phyloP scores from a whole-genome alignment of 805 yeast genomes.

The Metschnikowia cubensis region DNA sequence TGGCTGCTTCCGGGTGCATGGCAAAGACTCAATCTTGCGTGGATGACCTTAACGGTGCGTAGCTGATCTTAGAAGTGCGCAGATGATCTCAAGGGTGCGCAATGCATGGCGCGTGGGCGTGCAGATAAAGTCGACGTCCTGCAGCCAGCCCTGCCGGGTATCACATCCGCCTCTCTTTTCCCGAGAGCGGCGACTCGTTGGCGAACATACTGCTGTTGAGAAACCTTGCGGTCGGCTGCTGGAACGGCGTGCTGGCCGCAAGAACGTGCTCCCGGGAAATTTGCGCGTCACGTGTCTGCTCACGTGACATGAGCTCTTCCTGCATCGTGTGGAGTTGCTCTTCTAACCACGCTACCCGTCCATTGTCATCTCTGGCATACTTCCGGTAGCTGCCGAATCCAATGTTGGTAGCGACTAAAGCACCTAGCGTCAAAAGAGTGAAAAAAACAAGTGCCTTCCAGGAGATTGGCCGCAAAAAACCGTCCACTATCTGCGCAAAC shows the following conservation, averaged over 20 bases:
- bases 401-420: conserved; percentile 46
- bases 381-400: conserved; percentile 12
- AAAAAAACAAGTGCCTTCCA: conserved; percentile 61
- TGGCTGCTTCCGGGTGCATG: conserved; percentile 1
- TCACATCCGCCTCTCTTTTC: conserved; percentile 4
- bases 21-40: not conserved
- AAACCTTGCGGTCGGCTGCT: conserved; percentile 1
- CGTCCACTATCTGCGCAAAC: conserved; percentile 75
- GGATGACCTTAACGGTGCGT: not conserved
- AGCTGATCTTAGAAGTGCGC: not conserved
- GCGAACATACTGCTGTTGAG: conserved; percentile 9
- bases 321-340: not conserved
- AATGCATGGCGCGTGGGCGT: not conserved
- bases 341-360: conserved; percentile 2
- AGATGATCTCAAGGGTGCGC: not conserved
- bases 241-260: conserved; percentile 9
- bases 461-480: conserved; percentile 67
- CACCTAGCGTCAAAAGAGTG: conserved; percentile 45
- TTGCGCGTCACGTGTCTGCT: not conserved
- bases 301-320: not conserved
- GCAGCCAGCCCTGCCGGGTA: not conserved
- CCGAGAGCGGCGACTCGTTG: conserved; percentile 9
- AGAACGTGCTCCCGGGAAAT: not conserved
- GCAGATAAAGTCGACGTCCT: not conserved
- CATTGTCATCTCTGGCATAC: conserved; percentile 2